Conservation (phyloP, 2,329 filamentous ascomycete genomes). For the Escovopsis sp. region DNA sequence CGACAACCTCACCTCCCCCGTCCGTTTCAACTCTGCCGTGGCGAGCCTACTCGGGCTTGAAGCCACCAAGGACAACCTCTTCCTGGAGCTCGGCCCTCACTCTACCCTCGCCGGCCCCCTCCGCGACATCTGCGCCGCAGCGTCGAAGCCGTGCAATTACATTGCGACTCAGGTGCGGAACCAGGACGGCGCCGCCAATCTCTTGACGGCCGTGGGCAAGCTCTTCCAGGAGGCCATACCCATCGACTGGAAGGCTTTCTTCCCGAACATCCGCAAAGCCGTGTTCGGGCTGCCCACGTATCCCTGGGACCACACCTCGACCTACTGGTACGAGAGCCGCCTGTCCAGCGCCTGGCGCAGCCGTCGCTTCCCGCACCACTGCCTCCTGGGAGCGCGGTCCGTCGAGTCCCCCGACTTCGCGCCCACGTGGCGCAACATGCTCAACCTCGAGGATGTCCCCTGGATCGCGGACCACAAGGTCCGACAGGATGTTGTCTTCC, state of each 20-base stretch:
- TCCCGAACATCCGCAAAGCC: too few relatives aligned
- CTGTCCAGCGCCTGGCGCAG: conserved; percentile 4
- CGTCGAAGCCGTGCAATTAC: conserved; percentile 1
- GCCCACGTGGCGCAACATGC: conserved; percentile 26
- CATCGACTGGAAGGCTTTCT: too few relatives aligned
- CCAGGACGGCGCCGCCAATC: not conserved
- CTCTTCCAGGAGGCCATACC: conserved; percentile 2
- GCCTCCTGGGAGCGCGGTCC: conserved; percentile 16
- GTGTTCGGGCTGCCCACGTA: conserved; percentile 7
- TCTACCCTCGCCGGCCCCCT: conserved; percentile 13
- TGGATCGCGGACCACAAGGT: conserved; percentile 32
- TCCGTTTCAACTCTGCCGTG: conserved; percentile 7
- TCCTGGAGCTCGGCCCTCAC: conserved; percentile 15
- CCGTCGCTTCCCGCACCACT: conserved; percentile 11
- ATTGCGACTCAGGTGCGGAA: conserved; percentile 3
- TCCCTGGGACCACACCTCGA: conserved; percentile 6
- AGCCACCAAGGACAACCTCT: conserved; percentile 1
- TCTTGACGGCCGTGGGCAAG: conserved; percentile 3
- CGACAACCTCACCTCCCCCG: conserved; percentile 8
- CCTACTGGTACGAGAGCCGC: conserved; percentile 6
- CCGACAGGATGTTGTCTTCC: conserved; percentile 24
- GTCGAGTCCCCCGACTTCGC: conserved; percentile 16
- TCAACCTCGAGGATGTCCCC: conserved; percentile 22
- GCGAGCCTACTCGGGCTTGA: conserved; percentile 2
- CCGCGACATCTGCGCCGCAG: conserved; percentile 9